Evolutionary conservation across 1,284 basidiomycete species (phyloP), one percentile per base, ranked within the genome.

Genomic region (Volvariella surrecta): DNA sequence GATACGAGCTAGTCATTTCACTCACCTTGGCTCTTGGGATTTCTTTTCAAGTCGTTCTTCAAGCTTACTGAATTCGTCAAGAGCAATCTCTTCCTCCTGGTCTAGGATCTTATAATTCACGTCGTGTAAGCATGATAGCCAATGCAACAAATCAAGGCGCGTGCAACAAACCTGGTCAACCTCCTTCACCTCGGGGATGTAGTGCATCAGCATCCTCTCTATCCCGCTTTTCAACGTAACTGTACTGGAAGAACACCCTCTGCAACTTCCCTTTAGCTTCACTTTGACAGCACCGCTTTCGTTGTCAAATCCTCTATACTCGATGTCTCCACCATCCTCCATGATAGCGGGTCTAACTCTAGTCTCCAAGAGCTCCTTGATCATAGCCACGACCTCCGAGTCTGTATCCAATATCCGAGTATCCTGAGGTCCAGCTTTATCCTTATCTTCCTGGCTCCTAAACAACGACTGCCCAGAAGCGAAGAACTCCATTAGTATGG

Each of bases 151-250:
- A n/a, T n/a, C n/a, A n/a, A n/a, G n/a, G n/a, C n/a, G n/a, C n/a
- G n/a, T n/a, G n/a, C n/a, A n/a, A 61, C 72, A 59, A 49, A 86
- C 90, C 79, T 98, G 93, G 57, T 97, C 90, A 4, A 99, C 93
- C n/a, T 81, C 82, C 62, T 95, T 87, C 24, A 99, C 95, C 64
- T 99, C 94, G 4, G 95, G 95, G 44, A 99, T 90, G 58, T 98
- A 99, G 64, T 99, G 95, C 89, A 91, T 95, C 56, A 99, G 70
- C 96, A 99, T 99, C 48, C 95, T 74, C 69, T 99, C 96, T 44
- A 97, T 95, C 2, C 94, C 93, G 51, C 77, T 82, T 73, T 98
- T 99, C 49, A 99, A 71, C 13, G 95, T 99, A 20, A 99, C 94
- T 9, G 90, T 84, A 56, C 87, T 91, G 30, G 87, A 91, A 51